phyloP scores from a whole-genome alignment of 129 eudicot genomes.

The Helichrysum umbraculigerum region DNA sequence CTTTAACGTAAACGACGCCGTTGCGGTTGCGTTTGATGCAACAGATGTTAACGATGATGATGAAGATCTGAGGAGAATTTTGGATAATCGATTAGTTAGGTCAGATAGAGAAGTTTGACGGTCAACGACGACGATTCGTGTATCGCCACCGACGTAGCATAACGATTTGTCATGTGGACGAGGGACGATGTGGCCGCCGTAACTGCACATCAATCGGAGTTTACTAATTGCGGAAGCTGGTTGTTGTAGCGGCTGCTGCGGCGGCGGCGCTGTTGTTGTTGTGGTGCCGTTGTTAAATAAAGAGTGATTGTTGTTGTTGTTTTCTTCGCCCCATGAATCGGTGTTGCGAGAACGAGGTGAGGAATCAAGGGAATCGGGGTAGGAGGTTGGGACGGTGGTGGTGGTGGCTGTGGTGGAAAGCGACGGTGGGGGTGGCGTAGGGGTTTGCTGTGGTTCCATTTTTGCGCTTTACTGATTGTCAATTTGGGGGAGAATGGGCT shows the following conservation, averaged over 20 bases:
- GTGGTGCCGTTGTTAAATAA: constrained; percentile 30
- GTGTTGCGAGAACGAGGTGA: constrained; percentile 50
- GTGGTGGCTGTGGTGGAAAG: constrained; percentile 9
- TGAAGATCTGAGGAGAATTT: constrained; percentile 34
- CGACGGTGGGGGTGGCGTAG: constrained; percentile 37
- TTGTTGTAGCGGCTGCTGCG: background rate
- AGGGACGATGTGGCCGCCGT: constrained; percentile 57
- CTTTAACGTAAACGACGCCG: constrained; percentile 58
- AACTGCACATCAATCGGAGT: constrained; percentile 54
- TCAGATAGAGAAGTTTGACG: constrained; percentile 35
- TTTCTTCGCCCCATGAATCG: constrained; percentile 62
- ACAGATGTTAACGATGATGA: constrained; percentile 14
- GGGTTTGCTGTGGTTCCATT: constrained; percentile 49
- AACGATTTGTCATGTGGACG: constrained; percentile 51
- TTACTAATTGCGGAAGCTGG: constrained; percentile 35
- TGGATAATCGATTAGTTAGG: constrained; percentile 36
- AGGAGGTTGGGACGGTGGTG: constrained; percentile 21
- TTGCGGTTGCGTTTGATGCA: background rate
- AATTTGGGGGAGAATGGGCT: constrained; percentile 32
- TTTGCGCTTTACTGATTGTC: constrained; percentile 9
- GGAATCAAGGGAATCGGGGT: constrained; percentile 52
- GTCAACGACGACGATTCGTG: constrained; percentile 53
- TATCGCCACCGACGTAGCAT: constrained; percentile 54
- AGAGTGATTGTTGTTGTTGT: constrained; percentile 17
- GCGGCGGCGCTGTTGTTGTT: background rate